Conservation (phyloP, 495 filamentous ascomycete species). For the Trichocladium uniseriatum region DNA sequence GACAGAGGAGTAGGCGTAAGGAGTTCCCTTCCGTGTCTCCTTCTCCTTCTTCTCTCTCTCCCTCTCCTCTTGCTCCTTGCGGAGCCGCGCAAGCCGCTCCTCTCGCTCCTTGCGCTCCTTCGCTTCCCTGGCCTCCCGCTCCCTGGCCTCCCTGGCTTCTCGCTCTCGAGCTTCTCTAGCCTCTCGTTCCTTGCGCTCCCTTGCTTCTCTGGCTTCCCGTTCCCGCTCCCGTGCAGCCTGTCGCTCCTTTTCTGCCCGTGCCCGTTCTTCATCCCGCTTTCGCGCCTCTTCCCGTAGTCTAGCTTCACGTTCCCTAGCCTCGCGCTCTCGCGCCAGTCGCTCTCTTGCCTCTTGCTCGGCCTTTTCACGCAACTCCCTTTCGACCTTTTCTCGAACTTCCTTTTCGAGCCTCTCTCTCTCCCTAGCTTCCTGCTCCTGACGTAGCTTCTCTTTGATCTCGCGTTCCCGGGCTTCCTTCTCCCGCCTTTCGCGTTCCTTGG, state of each 20-base stretch:
- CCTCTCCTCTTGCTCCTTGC: slow-evolving; percentile 15
- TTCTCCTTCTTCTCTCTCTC: slow-evolving; percentile 22
- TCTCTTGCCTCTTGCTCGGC: slow-evolving; percentile 25
- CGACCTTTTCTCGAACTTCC: slow-evolving; percentile 27
- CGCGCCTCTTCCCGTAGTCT: slow-evolving; percentile 22
- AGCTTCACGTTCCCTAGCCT: slow-evolving; percentile 25
- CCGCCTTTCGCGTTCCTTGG: slow-evolving; percentile 42
- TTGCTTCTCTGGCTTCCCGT: slow-evolving; percentile 25
- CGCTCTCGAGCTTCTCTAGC: slow-evolving; percentile 18
- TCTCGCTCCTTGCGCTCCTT: slow-evolving; percentile 36
- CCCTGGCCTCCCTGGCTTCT: slow-evolving; percentile 30
- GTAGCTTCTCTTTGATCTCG: slow-evolving; percentile 29
- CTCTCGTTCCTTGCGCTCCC: neutral
- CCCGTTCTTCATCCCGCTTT: slow-evolving; percentile 20
- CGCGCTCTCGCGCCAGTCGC: slow-evolving; percentile 37
- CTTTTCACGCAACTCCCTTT: slow-evolving; percentile 9
- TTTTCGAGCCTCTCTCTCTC: slow-evolving; percentile 34
- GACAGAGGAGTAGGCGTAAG: slow-evolving; percentile 44
- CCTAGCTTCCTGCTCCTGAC: slow-evolving; percentile 30
- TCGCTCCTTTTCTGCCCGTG: slow-evolving; percentile 2
- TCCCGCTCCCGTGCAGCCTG: slow-evolving; percentile 16
- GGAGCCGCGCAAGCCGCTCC: slow-evolving; percentile 18
- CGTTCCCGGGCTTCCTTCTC: slow-evolving; percentile 43
- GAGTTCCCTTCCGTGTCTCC: slow-evolving; percentile 30
- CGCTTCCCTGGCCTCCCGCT: slow-evolving; percentile 23